phyloP scores from a whole-genome alignment of 2,329 filamentous ascomycete genomes.

The Talaromyces sp. region DNA sequence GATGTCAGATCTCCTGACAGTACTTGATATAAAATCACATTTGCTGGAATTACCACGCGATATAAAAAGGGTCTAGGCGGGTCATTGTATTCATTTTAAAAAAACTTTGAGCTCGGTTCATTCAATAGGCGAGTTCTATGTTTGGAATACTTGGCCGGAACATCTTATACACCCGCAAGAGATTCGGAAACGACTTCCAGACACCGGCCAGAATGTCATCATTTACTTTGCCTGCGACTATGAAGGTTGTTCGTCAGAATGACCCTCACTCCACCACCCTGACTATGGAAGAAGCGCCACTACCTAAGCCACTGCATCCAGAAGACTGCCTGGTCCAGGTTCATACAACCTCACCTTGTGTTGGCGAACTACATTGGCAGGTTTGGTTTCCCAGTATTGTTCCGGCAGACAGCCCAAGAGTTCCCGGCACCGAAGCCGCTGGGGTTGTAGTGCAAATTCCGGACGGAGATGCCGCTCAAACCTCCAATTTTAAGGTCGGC shows the following conservation, averaged over 20 bases:
- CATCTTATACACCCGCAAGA: not conserved
- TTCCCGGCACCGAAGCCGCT: slow-evolving; percentile 6
- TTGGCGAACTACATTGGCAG: slow-evolving; percentile 9
- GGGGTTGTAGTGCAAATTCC: slow-evolving; percentile 6
- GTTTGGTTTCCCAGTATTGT: slow-evolving; percentile 5
- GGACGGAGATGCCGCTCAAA: not conserved
- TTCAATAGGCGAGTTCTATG: not conserved
- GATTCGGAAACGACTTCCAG: not conserved
- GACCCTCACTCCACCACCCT: slow-evolving; percentile 4
- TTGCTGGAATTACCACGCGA: not conserved
- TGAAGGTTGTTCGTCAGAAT: slow-evolving; percentile 6
- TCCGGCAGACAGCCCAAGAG: slow-evolving; percentile 1
- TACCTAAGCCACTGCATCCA: slow-evolving; percentile 5
- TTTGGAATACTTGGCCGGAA: not conserved
- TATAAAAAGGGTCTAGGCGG: not conserved
- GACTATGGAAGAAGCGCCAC: slow-evolving; percentile 8
- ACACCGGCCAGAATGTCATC: slow-evolving; percentile 1
- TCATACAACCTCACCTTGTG: slow-evolving; percentile 6
- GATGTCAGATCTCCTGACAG: not conserved
- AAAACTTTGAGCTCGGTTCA: not conserved
- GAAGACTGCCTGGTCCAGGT: slow-evolving; percentile 7
- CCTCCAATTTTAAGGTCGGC: slow-evolving; percentile 3
- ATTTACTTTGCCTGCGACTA: slow-evolving; percentile 4
- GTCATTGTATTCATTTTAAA: not conserved
- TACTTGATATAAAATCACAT: not conserved